phyloP scores from a whole-genome alignment of 177 flowering plant genomes.

The Telopea speciosissima region DNA sequence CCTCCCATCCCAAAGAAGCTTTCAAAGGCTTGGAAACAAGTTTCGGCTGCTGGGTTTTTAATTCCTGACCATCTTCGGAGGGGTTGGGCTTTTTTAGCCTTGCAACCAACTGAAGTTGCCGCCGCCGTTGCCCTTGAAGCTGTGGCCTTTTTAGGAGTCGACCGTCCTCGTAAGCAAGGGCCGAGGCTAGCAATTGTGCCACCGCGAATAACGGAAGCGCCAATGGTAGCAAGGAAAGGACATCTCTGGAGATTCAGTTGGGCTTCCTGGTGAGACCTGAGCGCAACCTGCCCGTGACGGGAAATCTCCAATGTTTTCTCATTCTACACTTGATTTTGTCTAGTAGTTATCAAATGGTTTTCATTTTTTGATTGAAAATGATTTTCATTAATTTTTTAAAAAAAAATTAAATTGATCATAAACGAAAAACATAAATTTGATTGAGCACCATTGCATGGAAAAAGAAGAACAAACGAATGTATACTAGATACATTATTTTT shows the following conservation, averaged over 20 bases:
- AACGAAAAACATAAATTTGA: too few species aligned
- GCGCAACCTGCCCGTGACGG: too few species aligned
- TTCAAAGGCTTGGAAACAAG: constrained; percentile 49
- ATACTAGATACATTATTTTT: too few species aligned
- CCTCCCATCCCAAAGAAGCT: constrained; percentile 31
- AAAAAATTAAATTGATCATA: too few species aligned
- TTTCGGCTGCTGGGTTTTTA: constrained; percentile 35
- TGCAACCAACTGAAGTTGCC: not conserved
- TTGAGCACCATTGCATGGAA: too few species aligned
- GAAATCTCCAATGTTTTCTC: too few species aligned
- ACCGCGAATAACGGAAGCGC: constrained; percentile 92
- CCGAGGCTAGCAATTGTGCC: constrained; percentile 89
- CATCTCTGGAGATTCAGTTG: constrained; percentile 63
- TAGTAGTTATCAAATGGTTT: too few species aligned
- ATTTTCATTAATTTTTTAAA: too few species aligned
- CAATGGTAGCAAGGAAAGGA: constrained; percentile 95
- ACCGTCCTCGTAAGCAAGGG: constrained; percentile 84
- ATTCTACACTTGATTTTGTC: too few species aligned
- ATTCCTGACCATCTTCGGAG: constrained; percentile 28
- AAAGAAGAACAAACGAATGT: too few species aligned
- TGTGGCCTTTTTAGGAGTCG: constrained; percentile 58
- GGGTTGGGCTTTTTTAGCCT: not conserved
- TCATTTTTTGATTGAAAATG: too few species aligned
- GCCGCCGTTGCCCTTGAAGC: constrained; percentile 21
- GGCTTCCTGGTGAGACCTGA: too few species aligned